Conservation (phyloP, 1,284 basidiomycete species). For the Leccinum pallidistipes region DNA sequence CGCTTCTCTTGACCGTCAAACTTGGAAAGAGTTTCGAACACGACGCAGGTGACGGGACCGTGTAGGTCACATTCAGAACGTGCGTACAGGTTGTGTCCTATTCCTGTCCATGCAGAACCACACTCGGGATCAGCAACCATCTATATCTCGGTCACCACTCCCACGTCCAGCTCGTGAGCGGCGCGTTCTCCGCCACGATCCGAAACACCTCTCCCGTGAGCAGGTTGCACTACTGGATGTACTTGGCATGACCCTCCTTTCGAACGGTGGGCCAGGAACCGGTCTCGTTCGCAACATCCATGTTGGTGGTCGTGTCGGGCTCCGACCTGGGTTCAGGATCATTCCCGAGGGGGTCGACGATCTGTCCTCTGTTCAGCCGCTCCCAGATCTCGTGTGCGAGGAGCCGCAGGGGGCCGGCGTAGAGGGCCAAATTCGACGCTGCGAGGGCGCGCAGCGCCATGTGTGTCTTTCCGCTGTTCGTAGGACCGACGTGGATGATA, state of each 20-base stretch:
- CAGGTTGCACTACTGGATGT: slow-evolving; percentile 80
- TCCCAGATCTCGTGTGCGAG: slow-evolving; percentile 97
- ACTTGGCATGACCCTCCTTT: slow-evolving; percentile 46
- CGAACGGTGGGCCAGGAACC: slow-evolving; percentile 33
- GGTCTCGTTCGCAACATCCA: slow-evolving; percentile 20
- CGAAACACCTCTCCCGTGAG: slow-evolving; percentile 73
- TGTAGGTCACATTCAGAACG: too few species aligned
- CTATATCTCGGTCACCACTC: too few species aligned
- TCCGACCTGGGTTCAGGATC: slow-evolving; percentile 32
- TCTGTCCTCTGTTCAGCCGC: slow-evolving; percentile 77
- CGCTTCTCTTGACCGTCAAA: too few species aligned
- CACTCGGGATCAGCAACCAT: too few species aligned
- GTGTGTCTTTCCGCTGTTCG: slow-evolving; percentile 97
- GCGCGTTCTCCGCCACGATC: too few species aligned
- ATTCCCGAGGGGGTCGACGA: slow-evolving; percentile 58
- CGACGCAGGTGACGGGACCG: too few species aligned
- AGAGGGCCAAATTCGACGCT: slow-evolving; percentile 72
- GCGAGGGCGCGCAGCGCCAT: slow-evolving; percentile 89
- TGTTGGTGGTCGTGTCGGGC: slow-evolving; percentile 14
- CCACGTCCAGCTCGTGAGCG: too few species aligned
- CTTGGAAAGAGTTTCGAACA: too few species aligned
- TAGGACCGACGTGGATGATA: slow-evolving; percentile 96
- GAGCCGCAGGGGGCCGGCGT: slow-evolving; percentile 89
- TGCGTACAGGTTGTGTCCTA: too few species aligned
- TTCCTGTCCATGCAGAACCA: too few species aligned